Percentiles rank a stretch among this genome's conserved stretches.
Evolutionary conservation across 2,329 filamentous ascomycete species (phyloP).

Genomic region (Xylariaceae sp.): DNA sequence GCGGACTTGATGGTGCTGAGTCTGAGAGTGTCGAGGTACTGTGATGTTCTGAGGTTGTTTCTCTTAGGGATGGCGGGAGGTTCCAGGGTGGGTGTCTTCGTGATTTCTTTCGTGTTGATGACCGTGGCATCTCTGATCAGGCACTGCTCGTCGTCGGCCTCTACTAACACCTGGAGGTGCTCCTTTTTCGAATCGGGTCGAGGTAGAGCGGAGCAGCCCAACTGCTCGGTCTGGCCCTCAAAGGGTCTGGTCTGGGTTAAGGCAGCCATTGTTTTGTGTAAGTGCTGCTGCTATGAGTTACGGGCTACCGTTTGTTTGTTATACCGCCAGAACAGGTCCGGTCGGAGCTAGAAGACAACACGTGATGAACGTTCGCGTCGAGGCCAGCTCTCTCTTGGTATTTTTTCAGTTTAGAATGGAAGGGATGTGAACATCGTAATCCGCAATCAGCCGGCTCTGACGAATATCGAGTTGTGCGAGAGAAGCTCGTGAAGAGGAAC

Average conservation of each 20-base stretch:
- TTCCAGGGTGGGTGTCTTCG: slow-evolving; percentile 24
- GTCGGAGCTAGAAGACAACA: slow-evolving; percentile 18
- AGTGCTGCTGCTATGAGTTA: slow-evolving; percentile 5
- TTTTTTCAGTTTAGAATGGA: slow-evolving; percentile 17
- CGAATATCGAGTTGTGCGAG: slow-evolving; percentile 8
- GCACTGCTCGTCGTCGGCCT: slow-evolving; percentile 29
- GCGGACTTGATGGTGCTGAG: slow-evolving; percentile 32
- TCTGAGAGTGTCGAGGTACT: slow-evolving; percentile 26
- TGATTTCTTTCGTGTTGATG: slow-evolving; percentile 26
- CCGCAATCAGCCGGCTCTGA: slow-evolving; percentile 10
- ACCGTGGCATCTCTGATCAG: slow-evolving; percentile 28
- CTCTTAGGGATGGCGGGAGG: slow-evolving; percentile 46
- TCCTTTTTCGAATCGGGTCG: slow-evolving; percentile 22
- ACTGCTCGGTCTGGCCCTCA: slow-evolving; percentile 5
- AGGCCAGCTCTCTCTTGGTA: slow-evolving; percentile 19
- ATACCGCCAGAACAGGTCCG: slow-evolving; percentile 5
- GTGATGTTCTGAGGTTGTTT: slow-evolving; percentile 12
- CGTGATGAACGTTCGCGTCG: slow-evolving; percentile 20
- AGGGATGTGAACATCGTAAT: slow-evolving; percentile 17
- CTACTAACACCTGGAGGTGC: slow-evolving; percentile 24
- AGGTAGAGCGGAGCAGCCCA: slow-evolving; percentile 2
- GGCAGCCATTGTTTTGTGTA: slow-evolving; percentile 10
- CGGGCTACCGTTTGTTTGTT: background rate
- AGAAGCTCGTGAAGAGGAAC: slow-evolving; percentile 1
- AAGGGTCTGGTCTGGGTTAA: slow-evolving; percentile 8